Conservation (phyloP, 139 green algal species). For the Nannochloris sp. region DNA sequence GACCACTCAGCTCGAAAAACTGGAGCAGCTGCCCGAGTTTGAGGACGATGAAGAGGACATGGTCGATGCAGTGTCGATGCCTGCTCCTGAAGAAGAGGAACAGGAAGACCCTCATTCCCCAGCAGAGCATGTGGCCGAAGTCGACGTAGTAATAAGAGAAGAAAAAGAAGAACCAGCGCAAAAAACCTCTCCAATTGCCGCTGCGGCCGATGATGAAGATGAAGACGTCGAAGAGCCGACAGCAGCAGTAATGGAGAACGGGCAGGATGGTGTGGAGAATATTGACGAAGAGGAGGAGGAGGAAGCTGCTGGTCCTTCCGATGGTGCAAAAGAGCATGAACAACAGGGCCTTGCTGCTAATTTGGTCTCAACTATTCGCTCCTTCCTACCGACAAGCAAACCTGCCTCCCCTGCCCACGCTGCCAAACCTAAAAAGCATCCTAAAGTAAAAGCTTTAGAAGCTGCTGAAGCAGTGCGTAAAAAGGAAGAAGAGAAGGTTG, state of each 20-base stretch:
- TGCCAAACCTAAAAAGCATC: conserved; percentile 45
- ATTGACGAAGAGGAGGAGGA: neutral
- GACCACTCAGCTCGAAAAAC: no score
- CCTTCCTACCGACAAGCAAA: conserved; percentile 52
- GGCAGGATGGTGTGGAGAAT: neutral
- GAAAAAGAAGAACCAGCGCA: neutral
- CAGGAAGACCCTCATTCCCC: no score
- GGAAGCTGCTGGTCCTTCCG: neutral
- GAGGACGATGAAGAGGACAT: neutral
- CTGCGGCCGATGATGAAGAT: neutral
- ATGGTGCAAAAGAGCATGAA: neutral
- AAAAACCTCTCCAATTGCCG: neutral
- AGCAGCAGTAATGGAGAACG: neutral
- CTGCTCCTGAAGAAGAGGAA: neutral
- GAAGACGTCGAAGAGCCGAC: no score
- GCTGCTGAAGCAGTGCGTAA: conserved; percentile 43
- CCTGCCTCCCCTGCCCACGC: conserved; percentile 23
- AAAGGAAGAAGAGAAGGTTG: conserved; percentile 37
- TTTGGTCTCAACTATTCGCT: conserved; percentile 53
- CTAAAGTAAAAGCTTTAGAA: conserved; percentile 66
- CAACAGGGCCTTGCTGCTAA: conserved; percentile 33
- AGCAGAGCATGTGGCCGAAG: no score
- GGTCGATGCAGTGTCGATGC: neutral
- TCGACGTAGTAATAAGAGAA: neutral
- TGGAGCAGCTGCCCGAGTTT: no score